These are phyloP conservation scores for Anaeromyces robustus DNA, from an alignment of 192 early-diverging fungal genomes.

Conservation along the genomic window DNA sequence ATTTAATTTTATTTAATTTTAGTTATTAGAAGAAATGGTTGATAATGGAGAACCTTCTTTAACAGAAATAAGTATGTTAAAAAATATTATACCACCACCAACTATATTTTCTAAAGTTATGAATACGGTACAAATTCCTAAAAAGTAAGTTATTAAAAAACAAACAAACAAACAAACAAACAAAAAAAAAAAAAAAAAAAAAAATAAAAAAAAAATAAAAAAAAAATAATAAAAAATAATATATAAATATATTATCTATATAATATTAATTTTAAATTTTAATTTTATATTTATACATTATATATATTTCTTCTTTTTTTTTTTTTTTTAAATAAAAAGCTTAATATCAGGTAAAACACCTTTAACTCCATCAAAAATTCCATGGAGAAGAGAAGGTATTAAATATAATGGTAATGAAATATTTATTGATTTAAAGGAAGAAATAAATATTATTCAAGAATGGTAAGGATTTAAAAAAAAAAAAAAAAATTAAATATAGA, in stretches of 20 bases:
- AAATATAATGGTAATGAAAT: conserved; percentile 86
- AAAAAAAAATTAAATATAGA: too few species aligned
- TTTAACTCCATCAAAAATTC: conserved; percentile 29
- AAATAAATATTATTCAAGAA: conserved; percentile 71
- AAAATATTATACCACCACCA: conserved; percentile 73
- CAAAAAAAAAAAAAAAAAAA: background rate
- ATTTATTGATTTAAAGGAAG: conserved; percentile 83
- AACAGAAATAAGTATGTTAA: conserved; percentile 70
- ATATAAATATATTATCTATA: background rate
- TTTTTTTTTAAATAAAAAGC: conserved; percentile 1
- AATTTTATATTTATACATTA: too few species aligned
- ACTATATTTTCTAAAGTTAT: conserved; percentile 73
- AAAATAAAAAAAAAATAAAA: background rate
- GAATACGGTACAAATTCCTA: conserved; percentile 50
- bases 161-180: background rate
- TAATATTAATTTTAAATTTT: too few species aligned
- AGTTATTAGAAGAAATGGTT: conserved; percentile 85
- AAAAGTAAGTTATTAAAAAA: background rate
- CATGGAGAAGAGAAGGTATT: conserved; percentile 76
- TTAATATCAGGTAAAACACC: conserved; percentile 15
- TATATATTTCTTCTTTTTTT: conserved; percentile 7
- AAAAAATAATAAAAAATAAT: background rate
- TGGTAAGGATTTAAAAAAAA: conserved; percentile 15
- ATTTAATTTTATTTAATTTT: conserved; percentile 3
- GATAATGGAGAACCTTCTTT: conserved; percentile 80